Base-by-base conservation (phyloP, 164 flowering plant species). In the Chloranthus sessilifolius region DNA sequence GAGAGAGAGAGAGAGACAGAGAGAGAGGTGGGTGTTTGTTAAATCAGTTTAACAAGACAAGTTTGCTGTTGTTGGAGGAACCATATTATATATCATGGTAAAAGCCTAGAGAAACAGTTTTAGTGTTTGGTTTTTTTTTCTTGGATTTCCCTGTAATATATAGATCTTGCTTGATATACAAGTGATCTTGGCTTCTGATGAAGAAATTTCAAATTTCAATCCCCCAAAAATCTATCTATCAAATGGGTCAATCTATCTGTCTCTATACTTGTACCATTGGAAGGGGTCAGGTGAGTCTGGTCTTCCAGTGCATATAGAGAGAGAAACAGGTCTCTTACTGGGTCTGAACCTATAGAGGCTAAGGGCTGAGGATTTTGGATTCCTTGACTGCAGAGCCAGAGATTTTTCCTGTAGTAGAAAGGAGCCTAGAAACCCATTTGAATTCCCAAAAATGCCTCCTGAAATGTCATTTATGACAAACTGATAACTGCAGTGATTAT, bases 121-220 rank as follows among this genome's bases (percentile, higher is more conserved):
- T 25, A 23, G 6, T 14, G 20, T 14, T 56, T 17, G 47, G 20
- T 23, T 24, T 39, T 25, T 44, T 10, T 10, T 39, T 16, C 51
- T 35, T 15, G 53, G 42, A 16, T 43, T 38, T 35, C 47, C 41
- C 37, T 43, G 52, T 25, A 21, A 46, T 38, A n/a, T n/a, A n/a
- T n/a, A 49, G 54, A 65, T 56, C 25, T 72, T 62, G 62, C 70
- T 66, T 70, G 44, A 23, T 31, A 40, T 24, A 43, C 62, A 62
- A 65, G 74, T 12, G 67, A 70, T 38, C 50, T 56, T 28, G 9
- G 16, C 7, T 35, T 69, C 61, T 46, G n/a, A n/a, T n/a, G n/a
- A n/a, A n/a, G n/a, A n/a, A n/a, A n/a, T 48, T 29, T 47, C 59
- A 53, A 48, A 21, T 49, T 45, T 51, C 62, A 29, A 54, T 33